Percentiles rank a stretch among this genome's conserved stretches.
Evolutionary conservation across 305 asterid species (phyloP).

Genomic region (Fraxinus ornus): DNA sequence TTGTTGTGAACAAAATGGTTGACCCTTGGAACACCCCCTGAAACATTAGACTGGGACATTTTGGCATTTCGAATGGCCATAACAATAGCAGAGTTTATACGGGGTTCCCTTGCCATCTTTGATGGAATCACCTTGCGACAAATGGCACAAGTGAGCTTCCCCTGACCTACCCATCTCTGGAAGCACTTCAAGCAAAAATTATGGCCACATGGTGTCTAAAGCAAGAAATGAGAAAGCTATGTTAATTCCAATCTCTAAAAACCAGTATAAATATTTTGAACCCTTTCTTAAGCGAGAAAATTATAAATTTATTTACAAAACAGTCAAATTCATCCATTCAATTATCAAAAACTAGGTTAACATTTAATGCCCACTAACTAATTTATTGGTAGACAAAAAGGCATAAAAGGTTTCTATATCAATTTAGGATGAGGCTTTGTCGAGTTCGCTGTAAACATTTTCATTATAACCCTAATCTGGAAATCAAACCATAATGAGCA

Average conservation of each 20-base stretch:
- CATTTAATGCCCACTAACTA: background rate
- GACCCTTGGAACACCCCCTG: conserved; percentile 52
- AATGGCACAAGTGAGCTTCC: conserved; percentile 65
- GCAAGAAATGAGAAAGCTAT: conserved; percentile 15
- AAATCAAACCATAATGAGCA: background rate
- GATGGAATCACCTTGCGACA: conserved; percentile 65
- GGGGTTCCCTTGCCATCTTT: conserved; percentile 77
- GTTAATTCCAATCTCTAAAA: background rate
- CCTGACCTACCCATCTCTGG: conserved; percentile 59
- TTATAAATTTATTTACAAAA: background rate
- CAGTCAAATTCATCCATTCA: background rate
- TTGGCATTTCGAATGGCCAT: conserved; percentile 78
- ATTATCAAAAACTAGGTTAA: background rate
- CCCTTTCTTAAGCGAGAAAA: background rate
- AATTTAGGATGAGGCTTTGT: background rate
- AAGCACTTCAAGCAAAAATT: conserved; percentile 91
- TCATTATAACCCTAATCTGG: background rate
- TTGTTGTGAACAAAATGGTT: conserved; percentile 67
- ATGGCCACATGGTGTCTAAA: conserved; percentile 96
- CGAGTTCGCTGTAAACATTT: background rate
- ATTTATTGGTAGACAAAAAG: background rate
- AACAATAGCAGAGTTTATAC: conserved; percentile 81
- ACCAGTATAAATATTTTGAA: background rate
- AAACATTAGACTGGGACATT: conserved; percentile 38
- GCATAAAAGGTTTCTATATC: background rate